phyloP scores from a whole-genome alignment of 768 basidiomycete species.

The Gautieria morchelliformis region DNA sequence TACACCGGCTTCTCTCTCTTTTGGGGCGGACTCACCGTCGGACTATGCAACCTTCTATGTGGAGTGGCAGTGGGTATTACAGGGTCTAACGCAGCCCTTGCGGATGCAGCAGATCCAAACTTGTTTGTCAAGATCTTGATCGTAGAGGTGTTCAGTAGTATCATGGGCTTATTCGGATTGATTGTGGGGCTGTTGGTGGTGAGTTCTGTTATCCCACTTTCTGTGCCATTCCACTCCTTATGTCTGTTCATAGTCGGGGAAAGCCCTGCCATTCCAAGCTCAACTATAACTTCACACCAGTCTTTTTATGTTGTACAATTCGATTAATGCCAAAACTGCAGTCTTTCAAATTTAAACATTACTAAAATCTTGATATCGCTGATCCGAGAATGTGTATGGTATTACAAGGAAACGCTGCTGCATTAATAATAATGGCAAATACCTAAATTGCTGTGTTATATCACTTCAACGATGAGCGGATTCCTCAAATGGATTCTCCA shows the following conservation, averaged over 20 bases:
- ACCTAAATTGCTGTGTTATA: constrained; percentile 9
- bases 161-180: constrained; percentile 85
- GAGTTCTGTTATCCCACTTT: not conserved
- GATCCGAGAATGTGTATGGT: no score
- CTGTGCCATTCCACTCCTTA: constrained; percentile 5
- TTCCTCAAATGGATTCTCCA: constrained; percentile 70
- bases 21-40: constrained; percentile 95
- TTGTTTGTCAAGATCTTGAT: constrained; percentile 96
- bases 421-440: not conserved
- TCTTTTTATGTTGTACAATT: constrained; percentile 27
- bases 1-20: constrained; percentile 95
- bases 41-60: constrained; percentile 88
- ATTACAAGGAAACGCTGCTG: not conserved
- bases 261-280: constrained; percentile 49
- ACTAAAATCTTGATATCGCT: no score
- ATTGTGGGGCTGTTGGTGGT: constrained; percentile 48
- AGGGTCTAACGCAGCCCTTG: constrained; percentile 89
- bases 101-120: constrained; percentile 90
- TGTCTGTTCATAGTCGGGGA: constrained; percentile 67
- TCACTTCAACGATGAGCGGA: constrained; percentile 16
- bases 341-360: not conserved
- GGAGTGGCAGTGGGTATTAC: constrained; percentile 92
- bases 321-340: constrained; percentile 7
- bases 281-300: constrained; percentile 25
- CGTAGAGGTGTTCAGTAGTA: constrained; percentile 89